These are phyloP conservation scores for Cystobasidium slooffiae DNA, from an alignment of 1,284 basidiomycete species.

Conservation along the genomic window DNA sequence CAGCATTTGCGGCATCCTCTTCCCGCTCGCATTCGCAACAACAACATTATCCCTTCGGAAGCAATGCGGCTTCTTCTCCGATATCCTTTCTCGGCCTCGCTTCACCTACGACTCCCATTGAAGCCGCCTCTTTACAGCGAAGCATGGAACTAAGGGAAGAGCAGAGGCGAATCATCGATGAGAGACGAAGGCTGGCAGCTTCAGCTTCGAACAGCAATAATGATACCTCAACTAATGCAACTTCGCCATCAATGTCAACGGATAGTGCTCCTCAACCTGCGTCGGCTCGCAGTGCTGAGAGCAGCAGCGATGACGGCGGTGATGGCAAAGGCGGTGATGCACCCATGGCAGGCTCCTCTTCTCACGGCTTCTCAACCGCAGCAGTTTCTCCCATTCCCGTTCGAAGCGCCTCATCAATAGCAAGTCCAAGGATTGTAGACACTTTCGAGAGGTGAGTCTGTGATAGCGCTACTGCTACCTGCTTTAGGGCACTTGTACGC, in stretches of 20 bases:
- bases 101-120: slow-evolving; percentile 19
- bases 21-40: not conserved
- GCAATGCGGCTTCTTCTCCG: not conserved
- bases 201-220: not conserved
- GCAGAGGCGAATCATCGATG: slow-evolving; percentile 10
- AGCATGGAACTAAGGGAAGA: slow-evolving; percentile 17
- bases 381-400: not conserved
- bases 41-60: no score
- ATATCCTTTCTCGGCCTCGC: slow-evolving; percentile 15
- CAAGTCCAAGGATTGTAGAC: no score
- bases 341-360: not conserved
- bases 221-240: not conserved
- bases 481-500: not conserved
- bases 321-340: not conserved
- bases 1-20: not conserved
- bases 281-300: not conserved
- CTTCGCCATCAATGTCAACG: not conserved
- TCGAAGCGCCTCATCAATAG: no score
- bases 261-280: not conserved
- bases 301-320: not conserved
- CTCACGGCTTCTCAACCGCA: not conserved
- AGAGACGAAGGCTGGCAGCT: not conserved
- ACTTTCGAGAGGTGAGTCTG: no score
- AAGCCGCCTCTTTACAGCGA: slow-evolving; percentile 10
- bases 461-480: no score